phyloP scores from a whole-genome alignment of 805 yeast genomes.

The Hanseniaspora singularis region DNA sequence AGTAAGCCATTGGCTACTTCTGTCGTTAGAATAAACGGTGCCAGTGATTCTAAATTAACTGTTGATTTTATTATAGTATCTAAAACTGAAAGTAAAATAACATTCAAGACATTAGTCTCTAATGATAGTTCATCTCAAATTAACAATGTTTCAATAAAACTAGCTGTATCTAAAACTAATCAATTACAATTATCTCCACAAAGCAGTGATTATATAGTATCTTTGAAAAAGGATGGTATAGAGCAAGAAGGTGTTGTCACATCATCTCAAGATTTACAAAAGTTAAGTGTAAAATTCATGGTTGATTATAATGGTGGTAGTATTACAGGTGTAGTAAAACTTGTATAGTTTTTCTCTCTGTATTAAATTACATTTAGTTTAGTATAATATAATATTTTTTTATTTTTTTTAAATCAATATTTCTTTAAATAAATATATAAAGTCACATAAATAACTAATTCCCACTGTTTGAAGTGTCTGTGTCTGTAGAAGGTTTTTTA shows the following conservation, averaged over 20 bases:
- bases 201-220: conserved; percentile 41
- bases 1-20: no score
- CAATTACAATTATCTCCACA: conserved; percentile 51
- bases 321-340: conserved; percentile 5
- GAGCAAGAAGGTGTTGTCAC: conserved; percentile 32
- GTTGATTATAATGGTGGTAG: conserved; percentile 1
- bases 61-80: conserved; percentile 37
- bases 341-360: neutral
- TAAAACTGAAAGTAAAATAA: conserved; percentile 30
- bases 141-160: conserved; percentile 42
- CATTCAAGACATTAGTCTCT: conserved; percentile 40
- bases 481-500: no score
- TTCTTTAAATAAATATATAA: no score
- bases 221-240: conserved; percentile 38
- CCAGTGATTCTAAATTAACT: conserved; percentile 29
- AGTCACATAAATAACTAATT: no score
- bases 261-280: conserved; percentile 1
- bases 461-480: no score
- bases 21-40: neutral
- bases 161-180: conserved; percentile 62
- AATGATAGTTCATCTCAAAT: conserved; percentile 38
- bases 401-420: no score
- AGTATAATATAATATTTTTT: no score
- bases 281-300: conserved; percentile 24
- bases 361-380: no score